Percentiles rank a stretch among this genome's conserved stretches.
phyloP scores from a whole-genome alignment of 371 early-diverging fungal genomes.

The Dichotomocladium elegans region DNA sequence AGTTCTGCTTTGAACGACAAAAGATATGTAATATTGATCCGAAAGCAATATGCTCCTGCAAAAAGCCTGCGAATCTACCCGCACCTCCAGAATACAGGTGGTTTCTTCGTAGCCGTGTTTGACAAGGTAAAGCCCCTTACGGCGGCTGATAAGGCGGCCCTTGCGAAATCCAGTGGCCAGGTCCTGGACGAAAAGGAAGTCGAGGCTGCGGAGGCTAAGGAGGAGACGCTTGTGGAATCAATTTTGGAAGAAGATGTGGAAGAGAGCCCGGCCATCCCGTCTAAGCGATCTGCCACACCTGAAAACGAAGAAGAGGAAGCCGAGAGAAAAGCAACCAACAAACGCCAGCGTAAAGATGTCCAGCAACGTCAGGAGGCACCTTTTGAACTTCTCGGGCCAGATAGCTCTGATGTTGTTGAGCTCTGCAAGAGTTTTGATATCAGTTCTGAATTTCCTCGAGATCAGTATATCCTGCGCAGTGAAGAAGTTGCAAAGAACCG shows the following conservation, averaged over 20 bases:
- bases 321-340: neutral
- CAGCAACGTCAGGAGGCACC: constrained; percentile 68
- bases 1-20: too few species aligned
- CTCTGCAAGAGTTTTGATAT: constrained; percentile 72
- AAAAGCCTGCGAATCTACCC: constrained; percentile 91
- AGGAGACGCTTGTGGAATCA: constrained; percentile 21
- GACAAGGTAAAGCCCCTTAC: constrained; percentile 70
- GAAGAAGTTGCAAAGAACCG: constrained; percentile 62
- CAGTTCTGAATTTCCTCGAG: constrained; percentile 63
- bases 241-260: constrained; percentile 11
- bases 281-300: neutral
- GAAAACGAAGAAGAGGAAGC: constrained; percentile 10
- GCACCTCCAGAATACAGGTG: constrained; percentile 97
- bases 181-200: constrained; percentile 12
- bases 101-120: constrained; percentile 98
- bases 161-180: constrained; percentile 21
- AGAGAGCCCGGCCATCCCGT: neutral
- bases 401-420: constrained; percentile 52
- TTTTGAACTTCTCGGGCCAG: constrained; percentile 63
- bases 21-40: too few species aligned
- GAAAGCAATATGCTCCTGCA: too few species aligned
- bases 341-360: constrained; percentile 41
- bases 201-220: constrained; percentile 23
- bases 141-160: constrained; percentile 45
- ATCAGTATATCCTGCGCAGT: constrained; percentile 82